Conservation (phyloP, 73 alveolate species). For the Paramecium pentaurelia region DNA sequence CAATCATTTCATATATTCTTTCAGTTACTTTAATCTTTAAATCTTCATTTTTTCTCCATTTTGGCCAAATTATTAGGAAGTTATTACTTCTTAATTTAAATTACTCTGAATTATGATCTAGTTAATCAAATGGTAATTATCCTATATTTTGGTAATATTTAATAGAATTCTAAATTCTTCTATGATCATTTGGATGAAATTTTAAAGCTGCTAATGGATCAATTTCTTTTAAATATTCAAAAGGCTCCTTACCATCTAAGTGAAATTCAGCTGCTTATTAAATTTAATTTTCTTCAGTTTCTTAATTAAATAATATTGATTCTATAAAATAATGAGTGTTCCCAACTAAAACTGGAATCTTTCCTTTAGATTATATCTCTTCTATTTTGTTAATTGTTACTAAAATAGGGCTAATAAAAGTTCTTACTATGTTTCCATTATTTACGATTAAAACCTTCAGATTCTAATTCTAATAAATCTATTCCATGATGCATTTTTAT, state of each 20-base stretch:
- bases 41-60: slow-evolving; percentile 60
- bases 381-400: slow-evolving; percentile 52
- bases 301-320: slow-evolving; percentile 67
- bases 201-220: slow-evolving; percentile 67
- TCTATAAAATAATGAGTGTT: slow-evolving; percentile 84
- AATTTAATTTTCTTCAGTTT: background rate
- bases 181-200: slow-evolving; percentile 66
- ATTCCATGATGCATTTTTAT: slow-evolving; percentile 66
- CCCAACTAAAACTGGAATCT: slow-evolving; percentile 71
- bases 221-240: slow-evolving; percentile 49
- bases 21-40: slow-evolving; percentile 59
- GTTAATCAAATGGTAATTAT: background rate
- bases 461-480: slow-evolving; percentile 61
- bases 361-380: slow-evolving; percentile 48
- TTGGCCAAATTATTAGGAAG: slow-evolving; percentile 70
- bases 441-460: slow-evolving; percentile 65
- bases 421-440: slow-evolving; percentile 17
- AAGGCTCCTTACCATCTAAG: slow-evolving; percentile 39
- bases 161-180: slow-evolving; percentile 75
- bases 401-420: background rate
- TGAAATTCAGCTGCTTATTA: background rate
- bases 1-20: slow-evolving; percentile 76
- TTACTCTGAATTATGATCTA: slow-evolving; percentile 41
- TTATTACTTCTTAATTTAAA: slow-evolving; percentile 61
- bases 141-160: slow-evolving; percentile 47